These are phyloP conservation scores for Tuber umbilicatum DNA, from an alignment of 495 filamentous ascomycete genomes.

Conservation along the genomic window DNA sequence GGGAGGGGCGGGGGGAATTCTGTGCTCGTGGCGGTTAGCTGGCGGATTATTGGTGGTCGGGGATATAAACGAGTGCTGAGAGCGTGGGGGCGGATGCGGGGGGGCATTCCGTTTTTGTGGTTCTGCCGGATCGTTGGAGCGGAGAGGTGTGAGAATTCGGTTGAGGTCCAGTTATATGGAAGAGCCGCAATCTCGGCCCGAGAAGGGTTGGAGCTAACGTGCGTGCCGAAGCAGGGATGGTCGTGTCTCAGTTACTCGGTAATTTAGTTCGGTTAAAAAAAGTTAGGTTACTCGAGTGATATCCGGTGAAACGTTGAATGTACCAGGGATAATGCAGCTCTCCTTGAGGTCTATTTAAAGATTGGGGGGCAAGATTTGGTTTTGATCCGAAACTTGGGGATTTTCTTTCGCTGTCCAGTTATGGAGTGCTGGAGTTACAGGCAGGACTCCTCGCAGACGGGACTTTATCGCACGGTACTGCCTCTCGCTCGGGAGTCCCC, in stretches of 20 bases:
- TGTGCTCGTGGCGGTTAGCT: conserved; percentile 1
- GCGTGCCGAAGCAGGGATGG: neutral
- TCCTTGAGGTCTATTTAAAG: neutral
- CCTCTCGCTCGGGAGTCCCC: no score
- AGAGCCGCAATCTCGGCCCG: neutral
- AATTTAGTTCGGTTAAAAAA: neutral
- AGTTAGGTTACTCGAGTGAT: neutral
- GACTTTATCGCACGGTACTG: no score
- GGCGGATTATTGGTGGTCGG: conserved; percentile 1
- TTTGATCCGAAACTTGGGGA: neutral
- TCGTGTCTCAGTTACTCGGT: neutral
- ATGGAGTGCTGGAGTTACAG: no score
- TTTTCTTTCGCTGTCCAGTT: no score
- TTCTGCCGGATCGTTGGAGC: neutral
- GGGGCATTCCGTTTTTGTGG: neutral
- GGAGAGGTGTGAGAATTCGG: neutral
- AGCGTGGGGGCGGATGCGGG: conserved; percentile 5
- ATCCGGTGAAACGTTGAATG: neutral
- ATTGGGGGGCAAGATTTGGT: neutral
- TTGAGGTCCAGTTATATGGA: neutral
- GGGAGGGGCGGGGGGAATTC: conserved; percentile 49
- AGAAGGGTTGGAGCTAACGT: neutral
- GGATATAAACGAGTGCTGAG: neutral
- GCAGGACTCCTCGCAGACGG: no score
- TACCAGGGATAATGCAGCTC: neutral